Percentiles rank a stretch among this genome's conserved stretches.
Evolutionary conservation across 345 rosid genomes (phyloP).

Genomic region (Linum trigynum): DNA sequence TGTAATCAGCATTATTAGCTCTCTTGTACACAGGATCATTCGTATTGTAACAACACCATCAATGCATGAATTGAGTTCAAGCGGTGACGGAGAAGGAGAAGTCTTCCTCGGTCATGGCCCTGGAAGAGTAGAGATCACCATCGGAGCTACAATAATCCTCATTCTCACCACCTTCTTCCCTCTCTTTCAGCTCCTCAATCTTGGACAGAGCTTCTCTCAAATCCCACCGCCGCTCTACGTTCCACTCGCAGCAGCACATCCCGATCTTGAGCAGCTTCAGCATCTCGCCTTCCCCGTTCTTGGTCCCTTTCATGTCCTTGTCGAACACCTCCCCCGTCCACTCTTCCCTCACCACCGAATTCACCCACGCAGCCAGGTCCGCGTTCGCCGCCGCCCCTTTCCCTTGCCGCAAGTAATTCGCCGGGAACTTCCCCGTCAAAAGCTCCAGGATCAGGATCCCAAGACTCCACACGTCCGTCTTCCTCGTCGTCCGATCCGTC

Average conservation of each 20-base stretch:
- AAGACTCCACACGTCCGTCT: slow-evolving; percentile 78
- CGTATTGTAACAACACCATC: neutral
- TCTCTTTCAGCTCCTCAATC: slow-evolving; percentile 51
- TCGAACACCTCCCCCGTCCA: slow-evolving; percentile 85
- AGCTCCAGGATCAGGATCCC: slow-evolving; percentile 80
- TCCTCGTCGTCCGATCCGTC: slow-evolving; percentile 34
- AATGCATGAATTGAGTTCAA: neutral
- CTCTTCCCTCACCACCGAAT: slow-evolving; percentile 62
- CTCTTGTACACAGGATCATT: too few relatives aligned
- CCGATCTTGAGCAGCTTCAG: slow-evolving; percentile 74
- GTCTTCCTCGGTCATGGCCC: slow-evolving; percentile 46
- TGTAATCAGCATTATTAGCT: too few relatives aligned
- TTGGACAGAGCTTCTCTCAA: slow-evolving; percentile 47
- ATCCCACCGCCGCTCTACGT: slow-evolving; percentile 59
- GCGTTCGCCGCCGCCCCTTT: slow-evolving; percentile 29
- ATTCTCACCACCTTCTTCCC: slow-evolving; percentile 20
- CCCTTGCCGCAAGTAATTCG: slow-evolving; percentile 55
- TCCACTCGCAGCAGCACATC: slow-evolving; percentile 75
- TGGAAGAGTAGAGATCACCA: slow-evolving; percentile 45
- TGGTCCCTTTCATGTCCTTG: slow-evolving; percentile 55
- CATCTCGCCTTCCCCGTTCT: slow-evolving; percentile 62
- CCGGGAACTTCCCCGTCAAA: slow-evolving; percentile 78
- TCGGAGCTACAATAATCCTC: slow-evolving; percentile 53
- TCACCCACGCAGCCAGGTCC: slow-evolving; percentile 69
- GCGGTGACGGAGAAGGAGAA: slow-evolving; percentile 39